These are phyloP conservation scores for Pisolithus albus DNA, from an alignment of 768 basidiomycete species.

Conservation along the genomic window DNA sequence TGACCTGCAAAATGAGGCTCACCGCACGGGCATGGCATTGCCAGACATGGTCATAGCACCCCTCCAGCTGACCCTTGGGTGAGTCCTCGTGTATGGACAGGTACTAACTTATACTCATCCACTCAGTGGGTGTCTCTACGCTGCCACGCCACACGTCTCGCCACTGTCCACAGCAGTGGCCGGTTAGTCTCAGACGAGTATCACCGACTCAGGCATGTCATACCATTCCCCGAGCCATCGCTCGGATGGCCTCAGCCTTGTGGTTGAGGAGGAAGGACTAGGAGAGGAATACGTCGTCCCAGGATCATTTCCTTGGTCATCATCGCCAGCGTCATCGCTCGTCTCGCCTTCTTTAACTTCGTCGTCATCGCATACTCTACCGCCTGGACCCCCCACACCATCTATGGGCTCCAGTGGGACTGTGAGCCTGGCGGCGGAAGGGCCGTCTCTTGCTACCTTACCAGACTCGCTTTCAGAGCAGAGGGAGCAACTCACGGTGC, in stretches of 20 bases:
- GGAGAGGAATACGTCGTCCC: constrained; percentile 14
- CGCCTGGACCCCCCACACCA: constrained; percentile 32
- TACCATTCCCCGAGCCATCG: constrained; percentile 55
- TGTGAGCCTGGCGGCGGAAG: constrained; percentile 26
- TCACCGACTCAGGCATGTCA: constrained; percentile 30
- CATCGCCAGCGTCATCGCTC: constrained; percentile 31
- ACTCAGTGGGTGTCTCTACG: too few relatives aligned
- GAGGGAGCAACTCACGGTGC: constrained; percentile 48
- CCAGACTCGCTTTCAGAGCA: constrained; percentile 51
- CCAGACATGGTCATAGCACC: too few relatives aligned
- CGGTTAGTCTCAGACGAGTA: constrained; percentile 19
- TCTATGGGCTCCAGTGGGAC: constrained; percentile 33
- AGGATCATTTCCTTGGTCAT: constrained; percentile 32
- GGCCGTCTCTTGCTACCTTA: constrained; percentile 37
- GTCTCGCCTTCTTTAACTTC: constrained; percentile 31
- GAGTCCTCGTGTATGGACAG: too few relatives aligned
- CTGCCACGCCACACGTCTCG: too few relatives aligned
- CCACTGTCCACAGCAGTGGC: too few relatives aligned
- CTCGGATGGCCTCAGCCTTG: constrained; percentile 55
- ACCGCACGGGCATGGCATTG: too few relatives aligned
- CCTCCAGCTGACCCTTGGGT: too few relatives aligned
- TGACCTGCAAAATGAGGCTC: too few relatives aligned
- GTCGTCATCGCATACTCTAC: constrained; percentile 27
- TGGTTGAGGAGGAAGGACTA: constrained; percentile 33
- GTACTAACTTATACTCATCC: too few relatives aligned